Base-by-base conservation (phyloP, 2,329 filamentous ascomycete species). In the Chlorencoelia australis region DNA sequence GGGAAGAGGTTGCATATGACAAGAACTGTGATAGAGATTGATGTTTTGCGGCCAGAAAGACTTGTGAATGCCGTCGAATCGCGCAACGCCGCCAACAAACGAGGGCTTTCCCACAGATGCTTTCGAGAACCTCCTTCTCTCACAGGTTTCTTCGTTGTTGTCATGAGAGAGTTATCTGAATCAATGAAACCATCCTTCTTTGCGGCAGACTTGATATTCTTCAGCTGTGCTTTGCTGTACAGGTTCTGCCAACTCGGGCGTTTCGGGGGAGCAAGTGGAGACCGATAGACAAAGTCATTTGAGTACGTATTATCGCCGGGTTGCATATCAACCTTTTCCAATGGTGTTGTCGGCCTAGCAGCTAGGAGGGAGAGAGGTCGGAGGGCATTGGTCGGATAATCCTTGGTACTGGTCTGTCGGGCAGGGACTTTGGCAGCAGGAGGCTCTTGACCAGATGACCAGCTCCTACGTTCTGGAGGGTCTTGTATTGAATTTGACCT, bases 201-300 rank as follows among this genome's bases (percentile, higher is more conserved):
- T 13, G 47, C 51, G 28, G 40, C 38, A 18, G 48, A 41, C 14
- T 21, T 34, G 4, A 51, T 41, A 9, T 28, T 27, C n/a, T 33
- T 33, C 16, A 54, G 29, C 11, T 53, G 43, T 3, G 42, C 31
- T 6, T 30, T 28, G 17, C 40, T 51, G 35, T 56, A 56, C 30
- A 56, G 20, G n/a, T 40, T 27, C 11, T 47, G 40, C 51, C 48
- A 54, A 10, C 39, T 49, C 15, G 40, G 36, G 6, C 44, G 43
- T 29, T 46, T 45, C 15, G 48, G 45, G 19, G 53, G 53, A 13
- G 53, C 52, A 21, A 51, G 42, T 5, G 53, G 50, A 8, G 51
- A 52, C 13, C 49, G 44, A 29, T 56, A 56, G 4, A 47, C 14
- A 18, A 50, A 54, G 21, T 44, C 47, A 28, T 45, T 37, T 2